Conservation (phyloP, 2,329 filamentous ascomycete species). For the Xylaria sp. region DNA sequence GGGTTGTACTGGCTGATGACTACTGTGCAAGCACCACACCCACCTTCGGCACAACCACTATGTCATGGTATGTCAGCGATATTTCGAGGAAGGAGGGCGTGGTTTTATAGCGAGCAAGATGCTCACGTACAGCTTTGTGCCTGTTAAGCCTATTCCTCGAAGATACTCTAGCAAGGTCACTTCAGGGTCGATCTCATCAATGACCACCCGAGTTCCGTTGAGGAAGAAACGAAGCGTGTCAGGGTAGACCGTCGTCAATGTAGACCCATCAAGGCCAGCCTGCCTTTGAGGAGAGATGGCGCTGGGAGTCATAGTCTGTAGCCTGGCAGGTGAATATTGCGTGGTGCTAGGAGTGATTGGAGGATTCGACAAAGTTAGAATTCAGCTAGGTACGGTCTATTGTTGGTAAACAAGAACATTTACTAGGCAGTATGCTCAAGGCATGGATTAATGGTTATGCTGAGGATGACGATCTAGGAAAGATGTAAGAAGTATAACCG, state of each 20-base stretch:
- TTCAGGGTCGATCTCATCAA: conserved; percentile 91
- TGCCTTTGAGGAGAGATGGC: conserved; percentile 62
- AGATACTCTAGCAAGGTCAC: conserved; percentile 93
- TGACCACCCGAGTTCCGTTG: conserved; percentile 87
- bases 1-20: conserved; percentile 94
- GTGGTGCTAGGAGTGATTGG: not conserved
- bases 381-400: not conserved
- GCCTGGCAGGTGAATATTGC: not conserved
- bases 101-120: not conserved
- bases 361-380: not conserved
- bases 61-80: conserved; percentile 20
- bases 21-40: conserved; percentile 95
- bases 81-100: not conserved
- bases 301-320: conserved; percentile 62
- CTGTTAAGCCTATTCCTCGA: conserved; percentile 89
- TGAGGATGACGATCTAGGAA: not conserved
- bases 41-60: conserved; percentile 91
- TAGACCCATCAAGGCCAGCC: conserved; percentile 49
- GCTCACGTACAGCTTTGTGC: conserved; percentile 79
- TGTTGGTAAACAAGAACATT: not conserved
- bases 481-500: not conserved
- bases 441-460: not conserved
- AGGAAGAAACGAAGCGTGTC: conserved; percentile 93
- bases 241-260: conserved; percentile 80
- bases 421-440: not conserved